Evolutionary conservation across 2,329 filamentous ascomycete species (phyloP).

Genomic region (Ophiostoma sp.): DNA sequence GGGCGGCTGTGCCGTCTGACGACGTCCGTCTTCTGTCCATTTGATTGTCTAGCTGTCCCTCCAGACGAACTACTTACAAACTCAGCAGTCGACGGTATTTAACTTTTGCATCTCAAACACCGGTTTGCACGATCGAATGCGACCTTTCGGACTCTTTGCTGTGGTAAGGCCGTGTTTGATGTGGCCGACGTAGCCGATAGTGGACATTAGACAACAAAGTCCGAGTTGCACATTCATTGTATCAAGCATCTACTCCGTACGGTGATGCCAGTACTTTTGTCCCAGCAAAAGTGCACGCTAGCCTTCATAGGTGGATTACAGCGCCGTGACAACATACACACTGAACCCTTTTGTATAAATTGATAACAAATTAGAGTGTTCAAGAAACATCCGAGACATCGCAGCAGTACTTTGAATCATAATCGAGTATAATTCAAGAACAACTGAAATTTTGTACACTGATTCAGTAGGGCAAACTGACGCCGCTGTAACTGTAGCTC

Average conservation of each 20-base stretch:
- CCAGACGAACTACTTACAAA: no score
- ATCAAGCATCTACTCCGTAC: no score
- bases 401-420: no score
- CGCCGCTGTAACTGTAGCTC: not conserved
- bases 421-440: not conserved
- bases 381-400: no score
- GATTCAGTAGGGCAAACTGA: not conserved
- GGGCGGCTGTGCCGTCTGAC: conserved; percentile 2
- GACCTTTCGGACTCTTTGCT: not conserved
- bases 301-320: no score
- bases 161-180: not conserved
- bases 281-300: no score
- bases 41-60: not conserved
- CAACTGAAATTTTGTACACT: not conserved
- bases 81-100: not conserved
- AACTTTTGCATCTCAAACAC: not conserved
- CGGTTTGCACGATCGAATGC: not conserved
- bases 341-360: no score
- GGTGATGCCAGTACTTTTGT: no score
- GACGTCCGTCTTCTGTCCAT: not conserved
- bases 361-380: no score
- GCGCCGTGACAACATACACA: no score
- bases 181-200: not conserved
- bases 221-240: not conserved
- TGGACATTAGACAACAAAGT: not conserved